Base-by-base conservation (phyloP, 768 basidiomycete genomes). In the Russula griseocarnosa region DNA sequence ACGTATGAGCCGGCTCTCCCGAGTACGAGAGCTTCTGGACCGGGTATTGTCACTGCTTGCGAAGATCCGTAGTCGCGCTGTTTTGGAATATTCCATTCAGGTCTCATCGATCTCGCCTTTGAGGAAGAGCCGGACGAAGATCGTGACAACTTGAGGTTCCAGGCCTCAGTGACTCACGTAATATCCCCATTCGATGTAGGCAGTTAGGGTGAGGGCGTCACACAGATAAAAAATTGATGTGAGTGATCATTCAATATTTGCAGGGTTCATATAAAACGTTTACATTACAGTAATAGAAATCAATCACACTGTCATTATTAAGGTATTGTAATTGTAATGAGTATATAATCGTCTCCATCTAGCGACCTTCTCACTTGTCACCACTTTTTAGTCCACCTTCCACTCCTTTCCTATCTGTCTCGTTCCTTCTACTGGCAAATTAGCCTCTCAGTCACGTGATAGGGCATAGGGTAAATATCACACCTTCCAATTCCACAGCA, bases 401-500 rank as follows among this genome's bases (percentile, higher is more conserved):
- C 18, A 40, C 16, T 55, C 6, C 26, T 50, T 50, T 26, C 5
- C 20, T 30, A 46, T 36, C 56, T 51, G 34, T 18, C 13, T 22
- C 34, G 30, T 34, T 13, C 26, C 14, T 55, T 46, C 8, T 26
- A 46, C 0, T 6, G 11, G 13, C 28, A 44, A 62, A 42, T 34
- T 16, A 7, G 16, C 2, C 28, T 11, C 3, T 51, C 14, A 56
- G 49, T 28, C 44, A 56, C 13, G 58, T 40, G 34, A 18, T 44
- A 20, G 40, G 20, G 36, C 32, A 53, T 30, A 30, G 36, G 22
- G 44, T 3, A 24, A 24, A 5, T 8, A 11, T 9, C 10, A 53
- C 13, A 47, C 46, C 67, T 60, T 32, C 64, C 55, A 38, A 61
- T 50, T 7, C 87, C 87, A 72, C 85, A 86, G 65, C 87, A 89